Evolutionary conservation across 768 basidiomycete genomes (phyloP), one percentile per base, ranked within the genome.

Genomic region (Dendrothele bispora): DNA sequence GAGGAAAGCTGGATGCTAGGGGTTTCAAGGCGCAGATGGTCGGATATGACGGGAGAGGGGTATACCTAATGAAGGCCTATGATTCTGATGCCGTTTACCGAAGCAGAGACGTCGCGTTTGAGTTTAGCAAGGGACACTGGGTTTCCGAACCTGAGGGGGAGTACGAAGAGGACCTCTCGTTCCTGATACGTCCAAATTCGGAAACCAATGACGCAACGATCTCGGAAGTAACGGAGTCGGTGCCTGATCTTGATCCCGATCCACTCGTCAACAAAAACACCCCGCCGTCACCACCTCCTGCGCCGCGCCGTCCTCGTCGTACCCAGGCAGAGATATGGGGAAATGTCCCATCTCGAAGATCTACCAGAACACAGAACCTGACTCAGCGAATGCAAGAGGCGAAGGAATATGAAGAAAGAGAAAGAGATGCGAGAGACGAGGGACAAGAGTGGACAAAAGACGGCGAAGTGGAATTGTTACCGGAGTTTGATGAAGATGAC

Each of bases 1-100:
- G 39, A 10, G 29, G 30, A 12, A 52, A 55, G 29, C n/a, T 53
- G 4, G 43, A 49, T 18, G 4, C 29, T 10, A 27, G 17, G 28
- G n/a, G n/a, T 7, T 24, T 40, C 8, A 41, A 49, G 18, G n/a
- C 25, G 3, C 25, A 29, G n/a, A 17, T 49, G 6, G 24, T 49
- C 18, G 47, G 47, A 8, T 49, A 41, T 20, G 17, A 30, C 20
- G 27, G 25, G 4, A 11, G 10, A 4, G 47, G 47, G 3, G 24
- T 26, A 29, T 49, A 49, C 27, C 24, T 26, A 25, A 4, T n/a
- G 5, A 14, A 21, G 25, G 22, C 25, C 17, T 7, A 11, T 2
- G 25, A 43, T 8, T 17, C 47, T 7, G 17, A 18, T 10, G 39
- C 42, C 18, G 24, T 49, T 18, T 8, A 27, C 17, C n/a, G 35